These are phyloP conservation scores for Lineolata rhizophorae DNA, from an alignment of 495 filamentous ascomycete genomes.

Conservation along the genomic window DNA sequence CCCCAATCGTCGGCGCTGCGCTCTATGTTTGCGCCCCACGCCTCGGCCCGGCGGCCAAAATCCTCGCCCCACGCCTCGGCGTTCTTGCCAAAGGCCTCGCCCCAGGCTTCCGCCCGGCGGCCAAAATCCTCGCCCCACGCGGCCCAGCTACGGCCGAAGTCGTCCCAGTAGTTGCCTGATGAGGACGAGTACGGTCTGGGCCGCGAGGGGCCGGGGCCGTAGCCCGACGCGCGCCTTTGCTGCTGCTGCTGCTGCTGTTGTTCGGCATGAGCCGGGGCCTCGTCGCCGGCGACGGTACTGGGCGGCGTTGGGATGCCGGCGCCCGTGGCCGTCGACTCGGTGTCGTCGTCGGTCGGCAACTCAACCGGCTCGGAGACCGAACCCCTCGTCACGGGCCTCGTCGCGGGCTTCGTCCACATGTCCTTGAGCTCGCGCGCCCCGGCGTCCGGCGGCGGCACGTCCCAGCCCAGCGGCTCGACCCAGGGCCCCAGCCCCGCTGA, in stretches of 20 bases:
- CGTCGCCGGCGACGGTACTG: background rate
- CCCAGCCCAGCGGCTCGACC: slow-evolving; percentile 5
- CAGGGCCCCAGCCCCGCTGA: slow-evolving; percentile 8
- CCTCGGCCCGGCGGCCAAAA: slow-evolving; percentile 8
- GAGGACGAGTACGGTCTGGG: background rate
- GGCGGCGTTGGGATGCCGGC: background rate
- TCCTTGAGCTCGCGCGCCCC: slow-evolving; percentile 2
- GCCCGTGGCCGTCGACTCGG: background rate
- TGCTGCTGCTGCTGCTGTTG: background rate
- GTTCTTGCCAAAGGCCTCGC: slow-evolving; percentile 4
- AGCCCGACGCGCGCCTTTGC: background rate
- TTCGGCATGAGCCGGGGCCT: background rate
- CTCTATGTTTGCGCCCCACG: slow-evolving; percentile 3
- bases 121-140: slow-evolving; percentile 9
- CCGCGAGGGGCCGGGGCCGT: no score
- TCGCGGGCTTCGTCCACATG: slow-evolving; percentile 2
- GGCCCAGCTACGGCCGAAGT: slow-evolving; percentile 5
- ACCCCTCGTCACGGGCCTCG: background rate
- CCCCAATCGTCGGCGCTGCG: slow-evolving; percentile 1
- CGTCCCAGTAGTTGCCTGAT: slow-evolving; percentile 3
- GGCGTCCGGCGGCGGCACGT: slow-evolving; percentile 2
- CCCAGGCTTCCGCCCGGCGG: slow-evolving; percentile 5
- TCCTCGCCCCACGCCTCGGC: slow-evolving; percentile 5
- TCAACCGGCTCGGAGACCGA: background rate
- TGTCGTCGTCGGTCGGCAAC: background rate